Percentiles rank a stretch among this genome's conserved stretches.
These are phyloP conservation scores for Fragosphaeria purpurea DNA, from an alignment of 2,329 filamentous ascomycete species.

Conservation along the genomic window DNA sequence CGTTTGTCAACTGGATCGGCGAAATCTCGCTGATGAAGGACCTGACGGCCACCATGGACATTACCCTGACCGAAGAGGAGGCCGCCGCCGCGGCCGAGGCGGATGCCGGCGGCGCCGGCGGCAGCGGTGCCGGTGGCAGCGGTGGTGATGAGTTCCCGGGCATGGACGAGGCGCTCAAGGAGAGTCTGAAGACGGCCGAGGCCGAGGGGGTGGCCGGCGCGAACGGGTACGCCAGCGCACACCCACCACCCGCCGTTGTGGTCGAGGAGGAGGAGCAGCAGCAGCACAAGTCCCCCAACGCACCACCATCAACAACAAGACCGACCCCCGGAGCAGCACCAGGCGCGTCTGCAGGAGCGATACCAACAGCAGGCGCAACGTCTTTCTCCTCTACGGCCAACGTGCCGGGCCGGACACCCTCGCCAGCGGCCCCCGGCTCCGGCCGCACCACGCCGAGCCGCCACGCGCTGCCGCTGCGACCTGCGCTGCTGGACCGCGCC, in stretches of 20 bases:
- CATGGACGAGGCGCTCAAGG: constrained; percentile 45
- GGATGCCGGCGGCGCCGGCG: background rate
- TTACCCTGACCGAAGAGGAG: constrained; percentile 70
- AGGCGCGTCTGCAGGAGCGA: constrained; percentile 13
- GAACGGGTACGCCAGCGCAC: constrained; percentile 23
- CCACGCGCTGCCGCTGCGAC: constrained; percentile 60
- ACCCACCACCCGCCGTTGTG: constrained; percentile 28
- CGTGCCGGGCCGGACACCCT: constrained; percentile 31
- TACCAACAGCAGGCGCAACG: constrained; percentile 11
- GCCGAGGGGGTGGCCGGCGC: constrained; percentile 21
- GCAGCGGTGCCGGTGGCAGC: constrained; percentile 18
- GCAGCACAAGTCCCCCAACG: background rate
- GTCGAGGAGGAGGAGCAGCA: constrained; percentile 25
- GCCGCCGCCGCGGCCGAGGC: constrained; percentile 27
- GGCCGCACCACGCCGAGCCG: constrained; percentile 29
- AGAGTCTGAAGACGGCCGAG: constrained; percentile 37
- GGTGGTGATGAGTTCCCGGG: constrained; percentile 46
- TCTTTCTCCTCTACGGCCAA: constrained; percentile 23
- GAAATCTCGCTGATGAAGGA: constrained; percentile 99
- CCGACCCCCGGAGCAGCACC: constrained; percentile 4
- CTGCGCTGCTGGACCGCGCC: constrained; percentile 73
- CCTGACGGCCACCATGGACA: constrained; percentile 95
- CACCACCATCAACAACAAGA: background rate
- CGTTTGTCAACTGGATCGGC: constrained; percentile 92
- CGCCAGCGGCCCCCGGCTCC: constrained; percentile 26